Base-by-base conservation (phyloP, 164 flowering plant species). In the Vitis vinifera region DNA sequence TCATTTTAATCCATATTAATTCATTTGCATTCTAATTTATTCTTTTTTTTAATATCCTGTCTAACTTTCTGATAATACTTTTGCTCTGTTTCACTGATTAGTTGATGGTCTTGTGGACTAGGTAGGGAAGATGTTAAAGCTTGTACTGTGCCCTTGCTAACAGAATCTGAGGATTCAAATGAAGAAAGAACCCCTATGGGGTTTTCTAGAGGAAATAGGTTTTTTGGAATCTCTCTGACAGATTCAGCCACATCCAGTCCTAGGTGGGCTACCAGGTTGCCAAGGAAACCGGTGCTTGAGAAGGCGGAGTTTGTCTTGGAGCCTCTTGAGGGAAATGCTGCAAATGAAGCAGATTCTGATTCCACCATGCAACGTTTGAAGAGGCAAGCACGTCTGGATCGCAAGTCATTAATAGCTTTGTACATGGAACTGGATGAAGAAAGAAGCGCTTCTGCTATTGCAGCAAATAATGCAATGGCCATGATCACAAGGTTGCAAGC, bases 241-340 rank as follows among this genome's bases (percentile, higher is more conserved):
- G 91, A 85, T 70, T 84, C 94, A 53, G 80, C 90, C 51, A 59
- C 75, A 51, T 58, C 76, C 44, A 91, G 85, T 61, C 92, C 95
- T 3, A 78, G 86, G 55, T 82, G 81, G 78, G 52, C 71, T 29
- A 10, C 76, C 8, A 68, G 81, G 63, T 57, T 81, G 51, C 51
- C 56, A 3, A 81, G 78, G 74, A 88, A 75, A 73, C 71, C 83
- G 6, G 71, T 75, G 15, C 73, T 79, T 7, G 93, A 86, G 1
- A 88, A 69, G 68, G 65, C 75, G 12, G 88, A 85, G 4, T 63
- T 62, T 50, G 77, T 67, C 8, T 62, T 77, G 3, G 87, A 82
- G 27, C 12, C 79, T 3, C 30, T 67, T 13, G 87, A 82, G 47
- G 82, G 67, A 30, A 77, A 59, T 44, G 63, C 59, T 3, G 7